A percentile compares a stretch with the other conserved stretches of the same genome.
Evolutionary conservation across 805 yeast species (phyloP).

Genomic region (Wickerhamia fluorescens): DNA sequence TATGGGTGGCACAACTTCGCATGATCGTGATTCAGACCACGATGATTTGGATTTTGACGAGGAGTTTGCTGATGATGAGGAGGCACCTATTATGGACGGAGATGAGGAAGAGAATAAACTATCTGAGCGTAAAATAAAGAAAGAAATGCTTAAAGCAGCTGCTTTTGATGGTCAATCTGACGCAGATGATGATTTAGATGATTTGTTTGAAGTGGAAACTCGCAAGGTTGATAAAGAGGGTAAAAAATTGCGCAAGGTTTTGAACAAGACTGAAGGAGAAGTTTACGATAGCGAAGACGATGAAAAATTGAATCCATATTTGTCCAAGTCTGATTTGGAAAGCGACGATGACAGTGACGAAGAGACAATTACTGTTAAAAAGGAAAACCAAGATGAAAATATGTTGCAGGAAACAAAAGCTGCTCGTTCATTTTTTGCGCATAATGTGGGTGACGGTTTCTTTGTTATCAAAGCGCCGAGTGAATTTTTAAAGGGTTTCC

Average conservation of each 20-base stretch:
- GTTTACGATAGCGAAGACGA: constrained; percentile 87
- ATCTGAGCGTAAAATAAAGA: constrained; percentile 75
- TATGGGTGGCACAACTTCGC: constrained; percentile 35
- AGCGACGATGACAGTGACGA: constrained; percentile 57
- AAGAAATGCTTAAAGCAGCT: constrained; percentile 77
- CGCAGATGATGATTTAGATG: constrained; percentile 58
- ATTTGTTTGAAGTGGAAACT: constrained; percentile 54
- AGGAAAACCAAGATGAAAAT: constrained; percentile 23
- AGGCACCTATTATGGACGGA: constrained; percentile 95
- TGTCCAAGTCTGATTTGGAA: constrained; percentile 46
- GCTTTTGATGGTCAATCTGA: constrained; percentile 61
- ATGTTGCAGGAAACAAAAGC: constrained; percentile 5
- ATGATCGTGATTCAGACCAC: constrained; percentile 64
- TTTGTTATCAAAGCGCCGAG: constrained; percentile 61
- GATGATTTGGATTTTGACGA: constrained; percentile 94
- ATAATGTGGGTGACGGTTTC: constrained; percentile 28
- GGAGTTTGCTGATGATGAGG: constrained; percentile 98
- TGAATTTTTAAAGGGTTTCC: constrained; percentile 56
- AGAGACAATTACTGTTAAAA: constrained; percentile 22
- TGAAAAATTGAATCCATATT: constrained; percentile 64
- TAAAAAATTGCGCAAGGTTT: constrained; percentile 71
- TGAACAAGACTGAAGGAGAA: constrained; percentile 80
- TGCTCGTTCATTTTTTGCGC: constrained; percentile 12
- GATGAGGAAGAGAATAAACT: constrained; percentile 91
- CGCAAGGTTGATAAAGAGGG: constrained; percentile 89